These are phyloP conservation scores for Amoebophrya sp. DNA, from an alignment of 169 alveolate genomes.

Conservation along the genomic window DNA sequence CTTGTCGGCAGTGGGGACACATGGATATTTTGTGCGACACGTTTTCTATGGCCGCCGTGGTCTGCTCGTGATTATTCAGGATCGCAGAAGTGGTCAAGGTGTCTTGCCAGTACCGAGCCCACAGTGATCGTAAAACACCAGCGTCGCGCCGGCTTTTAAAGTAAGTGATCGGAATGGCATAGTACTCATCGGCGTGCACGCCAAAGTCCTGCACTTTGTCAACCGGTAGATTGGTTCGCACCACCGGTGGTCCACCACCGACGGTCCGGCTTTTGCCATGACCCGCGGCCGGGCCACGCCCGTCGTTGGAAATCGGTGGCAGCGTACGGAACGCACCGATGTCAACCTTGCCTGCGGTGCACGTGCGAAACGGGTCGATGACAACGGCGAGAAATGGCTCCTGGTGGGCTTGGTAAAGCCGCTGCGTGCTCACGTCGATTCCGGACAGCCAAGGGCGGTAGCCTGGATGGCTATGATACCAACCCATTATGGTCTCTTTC, in stretches of 20 bases:
- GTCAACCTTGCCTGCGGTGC: slow-evolving; percentile 66
- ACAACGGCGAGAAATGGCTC: slow-evolving; percentile 81
- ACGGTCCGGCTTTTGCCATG: background rate
- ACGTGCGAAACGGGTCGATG: slow-evolving; percentile 68
- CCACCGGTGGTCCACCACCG: background rate
- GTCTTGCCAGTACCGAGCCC: background rate
- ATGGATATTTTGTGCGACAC: background rate
- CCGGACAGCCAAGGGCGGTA: slow-evolving; percentile 84
- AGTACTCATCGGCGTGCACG: slow-evolving; percentile 63
- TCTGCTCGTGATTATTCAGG: background rate
- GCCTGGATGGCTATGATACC: slow-evolving; percentile 89
- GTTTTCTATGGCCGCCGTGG: background rate
- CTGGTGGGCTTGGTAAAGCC: slow-evolving; percentile 65
- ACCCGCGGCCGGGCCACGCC: background rate
- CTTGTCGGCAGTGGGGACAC: background rate
- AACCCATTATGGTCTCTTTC: slow-evolving; percentile 67
- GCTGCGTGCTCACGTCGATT: slow-evolving; percentile 68
- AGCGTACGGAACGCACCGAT: slow-evolving; percentile 73
- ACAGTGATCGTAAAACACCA: background rate
- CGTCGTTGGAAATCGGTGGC: slow-evolving; percentile 8
- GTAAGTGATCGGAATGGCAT: slow-evolving; percentile 23
- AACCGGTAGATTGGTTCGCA: slow-evolving; percentile 54
- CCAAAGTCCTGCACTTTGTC: slow-evolving; percentile 79
- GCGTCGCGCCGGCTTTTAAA: background rate
- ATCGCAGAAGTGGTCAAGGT: background rate